Conservation (phyloP, 2,329 filamentous ascomycete genomes). For the Diaporthe citri region DNA sequence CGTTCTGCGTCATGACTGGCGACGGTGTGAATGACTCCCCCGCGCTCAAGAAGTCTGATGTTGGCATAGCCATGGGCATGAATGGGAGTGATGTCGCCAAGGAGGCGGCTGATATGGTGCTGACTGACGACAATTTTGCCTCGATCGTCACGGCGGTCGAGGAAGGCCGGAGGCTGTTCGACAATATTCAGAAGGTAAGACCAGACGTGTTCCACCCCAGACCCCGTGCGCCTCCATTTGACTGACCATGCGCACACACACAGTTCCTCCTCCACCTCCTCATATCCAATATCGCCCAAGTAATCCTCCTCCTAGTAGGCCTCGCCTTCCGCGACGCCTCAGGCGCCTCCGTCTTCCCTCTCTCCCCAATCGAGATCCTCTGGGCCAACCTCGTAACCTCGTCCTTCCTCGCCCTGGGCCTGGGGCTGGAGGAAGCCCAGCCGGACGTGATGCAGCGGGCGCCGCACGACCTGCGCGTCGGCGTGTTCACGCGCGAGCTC, state of each 20-base stretch:
- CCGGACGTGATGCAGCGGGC: constrained; percentile 76
- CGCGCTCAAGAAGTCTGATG: constrained; percentile 78
- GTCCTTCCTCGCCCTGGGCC: constrained; percentile 77
- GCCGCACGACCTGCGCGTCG: constrained; percentile 70
- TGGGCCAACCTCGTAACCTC: constrained; percentile 84
- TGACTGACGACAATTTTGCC: constrained; percentile 73
- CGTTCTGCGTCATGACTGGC: constrained; percentile 81
- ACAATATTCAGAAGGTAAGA: constrained; percentile 80
- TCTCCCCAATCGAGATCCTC: constrained; percentile 79
- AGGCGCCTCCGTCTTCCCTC: constrained; percentile 74
- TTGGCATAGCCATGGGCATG: constrained; percentile 81
- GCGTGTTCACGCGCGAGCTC: constrained; percentile 74
- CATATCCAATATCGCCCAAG: constrained; percentile 78
- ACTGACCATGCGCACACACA: neutral
- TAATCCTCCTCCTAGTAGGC: constrained; percentile 75
- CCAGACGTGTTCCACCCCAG: neutral
- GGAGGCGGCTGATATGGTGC: constrained; percentile 87
- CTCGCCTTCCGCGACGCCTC: constrained; percentile 75
- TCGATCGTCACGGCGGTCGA: constrained; percentile 81
- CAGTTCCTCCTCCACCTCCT: constrained; percentile 76
- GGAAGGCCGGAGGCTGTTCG: constrained; percentile 77
- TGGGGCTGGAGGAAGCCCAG: constrained; percentile 77
- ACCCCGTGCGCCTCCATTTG: too few species aligned
- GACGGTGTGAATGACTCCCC: constrained; percentile 74
- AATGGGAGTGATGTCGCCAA: constrained; percentile 81